Percentiles rank a stretch among this genome's conserved stretches.
These are phyloP conservation scores for Paraglomus occultum DNA, from an alignment of 192 early-diverging fungal species.

Conservation along the genomic window DNA sequence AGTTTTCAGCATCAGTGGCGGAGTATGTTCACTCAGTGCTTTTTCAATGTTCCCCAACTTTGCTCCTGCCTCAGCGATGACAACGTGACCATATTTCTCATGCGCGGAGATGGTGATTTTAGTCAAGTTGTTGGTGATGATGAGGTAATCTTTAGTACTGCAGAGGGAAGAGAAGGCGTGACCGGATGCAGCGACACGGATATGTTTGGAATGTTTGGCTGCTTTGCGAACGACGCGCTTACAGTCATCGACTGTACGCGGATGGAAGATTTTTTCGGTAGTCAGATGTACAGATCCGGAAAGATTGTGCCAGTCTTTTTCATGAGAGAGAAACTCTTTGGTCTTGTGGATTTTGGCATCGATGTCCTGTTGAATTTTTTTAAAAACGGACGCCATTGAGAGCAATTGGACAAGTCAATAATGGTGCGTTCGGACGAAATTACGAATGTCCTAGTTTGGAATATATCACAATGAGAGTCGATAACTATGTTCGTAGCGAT, in stretches of 20 bases:
- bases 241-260: conserved; percentile 33
- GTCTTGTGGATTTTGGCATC: no score
- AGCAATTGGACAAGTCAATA: no score
- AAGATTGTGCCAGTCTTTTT: conserved; percentile 34
- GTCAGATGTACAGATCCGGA: conserved; percentile 25
- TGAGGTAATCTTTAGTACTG: conserved; percentile 35
- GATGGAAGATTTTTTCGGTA: conserved; percentile 35
- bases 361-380: no score
- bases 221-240: conserved; percentile 34
- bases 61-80: conserved; percentile 37
- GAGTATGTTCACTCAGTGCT: conserved; percentile 27
- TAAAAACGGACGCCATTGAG: no score
- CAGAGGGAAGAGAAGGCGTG: conserved; percentile 30
- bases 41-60: conserved; percentile 31
- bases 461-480: no score
- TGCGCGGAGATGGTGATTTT: conserved; percentile 28
- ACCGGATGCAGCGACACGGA: conserved; percentile 37
- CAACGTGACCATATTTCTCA: conserved; percentile 29
- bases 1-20: conserved; percentile 36
- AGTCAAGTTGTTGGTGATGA: conserved; percentile 30
- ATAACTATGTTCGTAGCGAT: no score
- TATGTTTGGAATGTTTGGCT: conserved; percentile 29
- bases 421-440: conserved; percentile 41
- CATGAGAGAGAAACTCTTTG: conserved; percentile 1
- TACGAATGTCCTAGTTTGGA: no score